phyloP scores from a whole-genome alignment of 2,329 filamentous ascomycete species.

The Sporothrix pallida region DNA sequence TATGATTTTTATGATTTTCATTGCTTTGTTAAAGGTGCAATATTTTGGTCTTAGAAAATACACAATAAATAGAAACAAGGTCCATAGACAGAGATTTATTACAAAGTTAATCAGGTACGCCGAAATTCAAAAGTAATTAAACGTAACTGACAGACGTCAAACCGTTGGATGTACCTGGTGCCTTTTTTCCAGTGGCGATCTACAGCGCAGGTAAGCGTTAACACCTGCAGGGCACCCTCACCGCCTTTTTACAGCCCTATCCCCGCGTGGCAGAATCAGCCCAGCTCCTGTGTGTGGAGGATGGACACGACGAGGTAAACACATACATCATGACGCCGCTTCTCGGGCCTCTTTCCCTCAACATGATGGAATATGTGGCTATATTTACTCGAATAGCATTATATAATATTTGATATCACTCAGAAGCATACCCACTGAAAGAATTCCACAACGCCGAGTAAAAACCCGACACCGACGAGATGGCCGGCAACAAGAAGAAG shows the following conservation, averaged over 20 bases:
- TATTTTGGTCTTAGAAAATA: no score
- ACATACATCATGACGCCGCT: neutral
- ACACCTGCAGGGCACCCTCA: neutral
- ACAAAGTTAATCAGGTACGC: neutral
- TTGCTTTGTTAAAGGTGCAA: no score
- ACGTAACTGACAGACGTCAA: neutral
- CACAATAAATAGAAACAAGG: neutral
- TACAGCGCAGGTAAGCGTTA: neutral
- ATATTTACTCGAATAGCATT: no score
- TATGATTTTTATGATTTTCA: no score
- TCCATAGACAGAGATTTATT: neutral
- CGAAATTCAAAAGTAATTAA: neutral
- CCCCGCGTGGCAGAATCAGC: neutral
- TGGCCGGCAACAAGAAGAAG: conserved; percentile 20
- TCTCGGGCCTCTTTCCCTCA: neutral
- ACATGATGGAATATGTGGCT: neutral
- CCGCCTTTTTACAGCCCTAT: neutral
- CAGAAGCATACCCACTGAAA: no score
- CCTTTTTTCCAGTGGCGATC: neutral
- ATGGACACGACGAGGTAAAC: neutral
- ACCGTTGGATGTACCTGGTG: neutral
- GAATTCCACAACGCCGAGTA: no score
- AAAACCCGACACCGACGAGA: neutral
- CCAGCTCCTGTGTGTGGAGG: neutral
- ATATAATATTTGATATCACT: no score